These are phyloP conservation scores for Aspergillus indologenus DNA, from an alignment of 495 filamentous ascomycete genomes.

Conservation along the genomic window DNA sequence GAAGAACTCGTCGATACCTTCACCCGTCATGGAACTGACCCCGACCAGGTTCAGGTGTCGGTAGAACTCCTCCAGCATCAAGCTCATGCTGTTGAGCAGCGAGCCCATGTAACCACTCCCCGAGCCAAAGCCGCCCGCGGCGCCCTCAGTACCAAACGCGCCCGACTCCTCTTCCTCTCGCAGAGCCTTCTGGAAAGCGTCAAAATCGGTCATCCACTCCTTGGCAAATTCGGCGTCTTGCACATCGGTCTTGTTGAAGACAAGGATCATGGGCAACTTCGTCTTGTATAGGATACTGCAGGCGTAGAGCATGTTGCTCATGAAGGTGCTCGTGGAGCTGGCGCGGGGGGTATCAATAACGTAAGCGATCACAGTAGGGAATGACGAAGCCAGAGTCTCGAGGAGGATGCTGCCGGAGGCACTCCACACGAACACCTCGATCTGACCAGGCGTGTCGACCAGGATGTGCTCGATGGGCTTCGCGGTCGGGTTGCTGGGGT, in stretches of 20 bases:
- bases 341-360: slow-evolving; percentile 95
- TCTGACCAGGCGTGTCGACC: slow-evolving; percentile 94
- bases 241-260: slow-evolving; percentile 98
- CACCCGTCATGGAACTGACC: slow-evolving; percentile 89
- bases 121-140: slow-evolving; percentile 53
- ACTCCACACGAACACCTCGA: slow-evolving; percentile 98
- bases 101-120: slow-evolving; percentile 98
- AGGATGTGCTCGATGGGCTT: slow-evolving; percentile 79
- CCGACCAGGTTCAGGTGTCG: slow-evolving; percentile 85
- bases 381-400: slow-evolving; percentile 84
- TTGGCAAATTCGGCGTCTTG: slow-evolving; percentile 88
- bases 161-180: slow-evolving; percentile 73
- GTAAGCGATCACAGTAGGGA: slow-evolving; percentile 95
- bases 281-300: slow-evolving; percentile 99
- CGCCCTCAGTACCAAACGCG: slow-evolving; percentile 71
- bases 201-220: slow-evolving; percentile 99
- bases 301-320: slow-evolving; percentile 99
- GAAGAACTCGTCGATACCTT: slow-evolving; percentile 91
- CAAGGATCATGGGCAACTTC: slow-evolving; percentile 94
- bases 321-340: slow-evolving; percentile 90
- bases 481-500: slow-evolving; percentile 55
- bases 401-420: slow-evolving; percentile 91
- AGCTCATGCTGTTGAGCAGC: slow-evolving; percentile 91
- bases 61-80: slow-evolving; percentile 98
- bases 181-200: slow-evolving; percentile 87